Percentiles rank a stretch among this genome's conserved stretches.
phyloP scores from a whole-genome alignment of 2,329 filamentous ascomycete genomes.

The Ophiostoma sp. region DNA sequence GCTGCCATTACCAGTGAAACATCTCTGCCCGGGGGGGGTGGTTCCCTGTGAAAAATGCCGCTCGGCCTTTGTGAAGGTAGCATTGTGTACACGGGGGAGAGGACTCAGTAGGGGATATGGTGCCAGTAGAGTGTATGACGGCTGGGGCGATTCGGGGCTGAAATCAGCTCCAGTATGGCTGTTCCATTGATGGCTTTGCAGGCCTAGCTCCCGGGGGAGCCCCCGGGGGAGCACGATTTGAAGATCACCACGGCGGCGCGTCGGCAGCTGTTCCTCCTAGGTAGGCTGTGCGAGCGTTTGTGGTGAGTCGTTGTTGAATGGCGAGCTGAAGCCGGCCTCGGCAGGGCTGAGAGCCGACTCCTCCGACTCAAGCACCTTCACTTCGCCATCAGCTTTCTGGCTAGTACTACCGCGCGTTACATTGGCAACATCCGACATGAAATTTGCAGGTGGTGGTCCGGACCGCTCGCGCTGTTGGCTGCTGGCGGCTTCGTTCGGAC shows the following conservation, averaged over 20 bases:
- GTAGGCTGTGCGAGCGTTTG: conserved; percentile 2
- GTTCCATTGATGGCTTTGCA: too few relatives aligned
- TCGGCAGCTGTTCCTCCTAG: conserved; percentile 12
- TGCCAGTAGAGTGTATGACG: too few relatives aligned
- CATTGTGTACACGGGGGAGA: background rate
- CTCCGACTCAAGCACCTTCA: background rate
- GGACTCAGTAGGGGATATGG: background rate
- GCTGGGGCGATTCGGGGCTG: too few relatives aligned
- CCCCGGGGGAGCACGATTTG: background rate
- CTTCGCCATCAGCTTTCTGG: background rate
- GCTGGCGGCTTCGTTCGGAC: background rate
- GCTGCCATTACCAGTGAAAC: background rate
- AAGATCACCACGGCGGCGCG: background rate
- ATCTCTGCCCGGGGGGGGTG: background rate
- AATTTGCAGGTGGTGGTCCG: background rate
- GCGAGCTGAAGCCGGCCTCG: conserved; percentile 20
- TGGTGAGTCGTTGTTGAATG: conserved; percentile 21
- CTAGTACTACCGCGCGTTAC: too few relatives aligned
- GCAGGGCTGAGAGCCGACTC: background rate
- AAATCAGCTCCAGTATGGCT: too few relatives aligned
- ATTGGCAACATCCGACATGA: too few relatives aligned
- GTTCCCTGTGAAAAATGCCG: too few relatives aligned
- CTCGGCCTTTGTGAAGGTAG: too few relatives aligned
- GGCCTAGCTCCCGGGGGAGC: too few relatives aligned
- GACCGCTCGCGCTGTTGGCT: background rate